Conservation (phyloP, 345 rosid species). For the Citrus inodora region DNA sequence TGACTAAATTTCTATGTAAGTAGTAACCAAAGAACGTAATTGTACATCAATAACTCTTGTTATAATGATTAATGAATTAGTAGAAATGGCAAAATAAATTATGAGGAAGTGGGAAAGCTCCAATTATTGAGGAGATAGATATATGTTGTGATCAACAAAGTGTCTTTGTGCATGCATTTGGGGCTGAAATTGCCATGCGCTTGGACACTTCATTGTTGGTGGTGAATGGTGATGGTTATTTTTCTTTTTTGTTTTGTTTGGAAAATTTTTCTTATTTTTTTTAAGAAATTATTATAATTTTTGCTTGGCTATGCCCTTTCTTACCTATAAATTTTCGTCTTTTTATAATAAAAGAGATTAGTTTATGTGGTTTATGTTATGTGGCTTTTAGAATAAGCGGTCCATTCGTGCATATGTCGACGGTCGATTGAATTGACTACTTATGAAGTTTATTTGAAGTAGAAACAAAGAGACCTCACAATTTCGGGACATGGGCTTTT, state of each 20-base stretch:
- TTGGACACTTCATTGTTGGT: not conserved
- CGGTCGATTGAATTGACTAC: not conserved
- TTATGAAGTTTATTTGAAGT: not conserved
- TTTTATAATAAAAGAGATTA: not conserved
- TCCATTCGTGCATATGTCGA: not conserved
- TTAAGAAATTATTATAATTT: too few species aligned
- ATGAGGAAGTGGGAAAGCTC: not conserved
- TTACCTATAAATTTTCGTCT: not conserved
- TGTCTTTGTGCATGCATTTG: not conserved
- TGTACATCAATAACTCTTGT: too few species aligned
- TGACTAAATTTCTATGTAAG: not conserved
- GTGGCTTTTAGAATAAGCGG: not conserved
- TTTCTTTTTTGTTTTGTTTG: too few species aligned
- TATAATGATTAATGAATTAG: not conserved
- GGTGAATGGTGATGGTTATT: not conserved
- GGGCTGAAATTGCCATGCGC: not conserved
- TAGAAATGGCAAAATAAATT: not conserved
- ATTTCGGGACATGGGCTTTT: not conserved
- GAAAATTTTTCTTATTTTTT: not conserved
- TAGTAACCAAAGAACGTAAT: not conserved
- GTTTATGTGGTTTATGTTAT: not conserved
- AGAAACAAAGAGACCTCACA: not conserved
- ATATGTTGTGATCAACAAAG: not conserved
- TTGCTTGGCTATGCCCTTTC: not conserved
- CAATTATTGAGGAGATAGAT: not conserved